A percentile compares a stretch with the other conserved stretches of the same genome.
Conservation (phyloP, 2,329 filamentous ascomycete species). For the Talaromyces sp. region DNA sequence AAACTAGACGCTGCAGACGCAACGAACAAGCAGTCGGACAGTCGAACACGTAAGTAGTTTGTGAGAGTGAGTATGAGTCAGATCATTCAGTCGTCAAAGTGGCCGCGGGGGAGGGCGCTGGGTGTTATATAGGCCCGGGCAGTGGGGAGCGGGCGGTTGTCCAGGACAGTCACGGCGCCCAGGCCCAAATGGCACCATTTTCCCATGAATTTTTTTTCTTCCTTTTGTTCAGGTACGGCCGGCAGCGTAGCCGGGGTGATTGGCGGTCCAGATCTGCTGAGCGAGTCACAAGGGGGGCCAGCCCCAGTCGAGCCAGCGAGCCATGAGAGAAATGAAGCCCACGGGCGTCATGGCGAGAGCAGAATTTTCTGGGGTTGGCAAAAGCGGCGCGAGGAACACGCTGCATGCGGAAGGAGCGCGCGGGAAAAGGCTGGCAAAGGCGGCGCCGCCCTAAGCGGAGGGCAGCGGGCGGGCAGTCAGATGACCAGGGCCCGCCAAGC, state of each 20-base stretch:
- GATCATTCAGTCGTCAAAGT: background rate
- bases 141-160: background rate
- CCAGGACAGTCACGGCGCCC: background rate
- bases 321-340: background rate
- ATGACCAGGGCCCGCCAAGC: constrained; percentile 20
- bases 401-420: background rate
- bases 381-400: background rate
- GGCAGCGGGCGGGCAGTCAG: constrained; percentile 18
- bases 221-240: constrained; percentile 3
- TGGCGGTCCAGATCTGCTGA: background rate
- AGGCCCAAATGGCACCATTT: constrained; percentile 6
- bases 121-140: constrained; percentile 5
- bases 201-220: background rate
- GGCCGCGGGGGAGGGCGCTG: background rate
- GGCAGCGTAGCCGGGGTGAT: background rate
- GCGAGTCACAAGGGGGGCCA: background rate
- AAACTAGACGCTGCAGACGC: background rate
- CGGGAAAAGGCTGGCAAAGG: background rate
- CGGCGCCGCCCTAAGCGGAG: constrained; percentile 15
- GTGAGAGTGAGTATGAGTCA: background rate
- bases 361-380: background rate
- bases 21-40: background rate
- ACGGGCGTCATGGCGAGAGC: background rate
- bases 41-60: background rate
- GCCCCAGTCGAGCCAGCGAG: background rate